Conservation (phyloP, 2,329 filamentous ascomycete species). For the Daldinia eschscholtzii region DNA sequence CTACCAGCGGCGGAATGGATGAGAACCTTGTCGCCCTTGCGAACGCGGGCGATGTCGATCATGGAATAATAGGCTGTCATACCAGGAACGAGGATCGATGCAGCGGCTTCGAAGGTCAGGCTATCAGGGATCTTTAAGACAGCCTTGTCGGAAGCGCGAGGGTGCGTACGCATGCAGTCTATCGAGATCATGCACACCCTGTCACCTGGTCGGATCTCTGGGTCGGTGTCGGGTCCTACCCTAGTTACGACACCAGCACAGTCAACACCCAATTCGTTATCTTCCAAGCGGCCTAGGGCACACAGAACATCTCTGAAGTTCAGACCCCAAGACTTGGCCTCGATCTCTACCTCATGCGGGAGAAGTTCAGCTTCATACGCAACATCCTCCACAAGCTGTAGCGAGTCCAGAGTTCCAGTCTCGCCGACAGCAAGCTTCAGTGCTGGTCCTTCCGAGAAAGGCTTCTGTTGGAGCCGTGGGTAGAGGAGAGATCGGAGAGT, state of each 20-base stretch:
- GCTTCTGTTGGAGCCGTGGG: conserved; percentile 27
- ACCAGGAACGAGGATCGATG: conserved; percentile 22
- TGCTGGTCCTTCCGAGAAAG: conserved; percentile 39
- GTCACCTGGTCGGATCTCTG: conserved; percentile 23
- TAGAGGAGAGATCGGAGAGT: conserved; percentile 27
- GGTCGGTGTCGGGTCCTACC: conserved; percentile 21
- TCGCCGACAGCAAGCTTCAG: conserved; percentile 39
- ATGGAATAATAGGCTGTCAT: conserved; percentile 38
- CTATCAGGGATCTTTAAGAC: conserved; percentile 35
- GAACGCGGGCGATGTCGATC: conserved; percentile 23
- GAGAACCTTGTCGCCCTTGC: conserved; percentile 33
- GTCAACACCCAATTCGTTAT: conserved; percentile 33
- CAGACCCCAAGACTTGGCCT: conserved; percentile 34
- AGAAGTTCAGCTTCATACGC: conserved; percentile 24
- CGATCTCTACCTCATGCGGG: conserved; percentile 35
- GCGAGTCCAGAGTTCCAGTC: conserved; percentile 37
- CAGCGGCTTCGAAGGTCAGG: conserved; percentile 29
- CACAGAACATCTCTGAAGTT: conserved; percentile 35
- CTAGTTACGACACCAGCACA: conserved; percentile 36
- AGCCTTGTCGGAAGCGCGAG: conserved; percentile 23
- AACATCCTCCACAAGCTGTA: conserved; percentile 34
- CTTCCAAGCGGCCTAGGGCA: conserved; percentile 31
- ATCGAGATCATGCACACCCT: conserved; percentile 27
- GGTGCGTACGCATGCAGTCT: conserved; percentile 33
- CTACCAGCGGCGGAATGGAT: conserved; percentile 37